phyloP scores from a whole-genome alignment of 2,329 filamentous ascomycete species.

The Fusarium staphyleae region DNA sequence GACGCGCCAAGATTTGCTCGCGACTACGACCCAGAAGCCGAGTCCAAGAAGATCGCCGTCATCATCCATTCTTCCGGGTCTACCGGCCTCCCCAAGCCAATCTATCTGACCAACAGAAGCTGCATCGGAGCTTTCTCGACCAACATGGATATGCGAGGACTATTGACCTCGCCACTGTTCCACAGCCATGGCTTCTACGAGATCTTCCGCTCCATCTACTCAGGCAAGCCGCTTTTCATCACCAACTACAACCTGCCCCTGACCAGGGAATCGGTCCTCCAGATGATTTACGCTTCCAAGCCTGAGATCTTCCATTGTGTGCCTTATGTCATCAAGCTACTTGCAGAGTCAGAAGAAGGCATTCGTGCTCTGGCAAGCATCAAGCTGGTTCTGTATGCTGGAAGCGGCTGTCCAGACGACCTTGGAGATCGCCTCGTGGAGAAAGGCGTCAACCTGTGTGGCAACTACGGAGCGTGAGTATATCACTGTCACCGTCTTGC shows the following conservation, averaged over 20 bases:
- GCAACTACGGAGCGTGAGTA: constrained; percentile 63
- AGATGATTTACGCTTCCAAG: constrained; percentile 46
- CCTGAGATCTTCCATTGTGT: constrained; percentile 66
- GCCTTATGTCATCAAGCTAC: constrained; percentile 69
- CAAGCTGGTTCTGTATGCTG: constrained; percentile 64
- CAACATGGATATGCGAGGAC: constrained; percentile 52
- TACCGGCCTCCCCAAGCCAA: constrained; percentile 69
- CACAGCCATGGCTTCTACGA: constrained; percentile 66
- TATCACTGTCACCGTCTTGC: fast-evolving
- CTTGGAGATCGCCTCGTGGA: constrained; percentile 61
- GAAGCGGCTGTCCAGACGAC: constrained; percentile 65
- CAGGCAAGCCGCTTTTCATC: constrained; percentile 57
- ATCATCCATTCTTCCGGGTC: constrained; percentile 55
- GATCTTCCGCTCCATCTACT: constrained; percentile 60
- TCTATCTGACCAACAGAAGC: constrained; percentile 62
- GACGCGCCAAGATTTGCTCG: constrained; percentile 27
- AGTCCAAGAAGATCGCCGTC: constrained; percentile 27
- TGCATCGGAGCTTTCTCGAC: constrained; percentile 56
- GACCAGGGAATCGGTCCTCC: constrained; percentile 56
- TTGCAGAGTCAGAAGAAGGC: constrained; percentile 65
- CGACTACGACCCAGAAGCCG: constrained; percentile 22
- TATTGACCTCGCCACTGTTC: constrained; percentile 65
- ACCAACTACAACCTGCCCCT: constrained; percentile 64
- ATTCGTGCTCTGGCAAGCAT: constrained; percentile 54
- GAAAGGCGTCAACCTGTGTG: constrained; percentile 61